These are phyloP conservation scores for Xerocomellus chrysenteron DNA, from an alignment of 768 basidiomycete genomes.

Conservation along the genomic window DNA sequence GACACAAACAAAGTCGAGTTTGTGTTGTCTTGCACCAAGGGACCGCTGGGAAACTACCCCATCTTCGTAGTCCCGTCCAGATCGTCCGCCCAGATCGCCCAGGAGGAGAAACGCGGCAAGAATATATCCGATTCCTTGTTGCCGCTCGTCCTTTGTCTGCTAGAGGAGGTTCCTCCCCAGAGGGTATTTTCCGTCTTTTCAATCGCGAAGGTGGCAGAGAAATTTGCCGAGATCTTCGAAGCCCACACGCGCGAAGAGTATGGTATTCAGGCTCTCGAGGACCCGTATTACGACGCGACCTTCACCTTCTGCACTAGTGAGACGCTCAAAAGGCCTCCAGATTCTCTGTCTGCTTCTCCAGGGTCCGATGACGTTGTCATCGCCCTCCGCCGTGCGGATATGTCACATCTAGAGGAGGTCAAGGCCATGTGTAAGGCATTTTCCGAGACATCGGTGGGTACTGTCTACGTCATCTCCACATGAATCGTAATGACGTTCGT, in stretches of 20 bases:
- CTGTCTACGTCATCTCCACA: background rate
- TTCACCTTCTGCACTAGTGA: conserved; percentile 53
- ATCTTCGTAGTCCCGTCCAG: conserved; percentile 19
- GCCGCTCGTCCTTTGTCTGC: conserved; percentile 11
- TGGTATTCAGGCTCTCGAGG: conserved; percentile 26
- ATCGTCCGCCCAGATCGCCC: conserved; percentile 9
- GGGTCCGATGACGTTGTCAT: conserved; percentile 18
- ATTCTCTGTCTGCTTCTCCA: background rate
- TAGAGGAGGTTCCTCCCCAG: conserved; percentile 10
- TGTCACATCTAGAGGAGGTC: conserved; percentile 32
- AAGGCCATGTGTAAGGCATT: conserved; percentile 54
- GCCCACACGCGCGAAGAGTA: conserved; percentile 26
- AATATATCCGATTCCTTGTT: conserved; percentile 3
- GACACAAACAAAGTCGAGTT: conserved; percentile 11
- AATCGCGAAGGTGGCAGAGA: conserved; percentile 41
- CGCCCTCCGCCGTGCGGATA: conserved; percentile 34
- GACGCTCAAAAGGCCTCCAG: conserved; percentile 32
- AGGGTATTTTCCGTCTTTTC: conserved; percentile 64
- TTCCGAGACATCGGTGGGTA: conserved; percentile 57
- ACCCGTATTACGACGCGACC: conserved; percentile 62
- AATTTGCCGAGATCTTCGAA: conserved; percentile 47
- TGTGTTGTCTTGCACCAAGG: conserved; percentile 6
- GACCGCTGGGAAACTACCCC: conserved; percentile 3
- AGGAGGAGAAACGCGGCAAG: conserved; percentile 9
- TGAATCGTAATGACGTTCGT: background rate